phyloP scores from a whole-genome alignment of 345 rosid genomes.

The Boechera retrofracta region DNA sequence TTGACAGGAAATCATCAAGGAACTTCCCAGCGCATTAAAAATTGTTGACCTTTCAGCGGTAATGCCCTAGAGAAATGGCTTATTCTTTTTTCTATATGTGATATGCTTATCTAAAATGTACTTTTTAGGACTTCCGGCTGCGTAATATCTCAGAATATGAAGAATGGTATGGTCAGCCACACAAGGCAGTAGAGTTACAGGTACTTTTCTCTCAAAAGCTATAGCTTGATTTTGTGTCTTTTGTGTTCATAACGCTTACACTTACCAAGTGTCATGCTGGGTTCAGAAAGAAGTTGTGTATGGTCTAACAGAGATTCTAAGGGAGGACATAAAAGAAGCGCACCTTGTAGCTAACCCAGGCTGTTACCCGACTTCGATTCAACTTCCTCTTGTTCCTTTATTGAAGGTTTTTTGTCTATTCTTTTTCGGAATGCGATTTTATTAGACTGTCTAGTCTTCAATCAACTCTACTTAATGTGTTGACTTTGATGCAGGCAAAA shows the following conservation, averaged over 20 bases:
- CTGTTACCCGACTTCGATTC: conserved; percentile 95
- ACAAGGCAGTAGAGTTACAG: conserved; percentile 86
- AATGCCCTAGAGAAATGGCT: conserved; percentile 39
- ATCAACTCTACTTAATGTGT: background rate
- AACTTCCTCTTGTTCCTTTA: conserved; percentile 93
- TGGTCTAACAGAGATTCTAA: conserved; percentile 87
- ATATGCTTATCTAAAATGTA: background rate
- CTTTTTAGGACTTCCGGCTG: conserved; percentile 72
- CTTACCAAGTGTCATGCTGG: conserved; percentile 15
- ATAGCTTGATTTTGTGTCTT: background rate
- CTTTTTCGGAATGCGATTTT: background rate
- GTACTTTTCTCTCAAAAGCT: conserved; percentile 34
- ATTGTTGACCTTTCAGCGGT: conserved; percentile 98
- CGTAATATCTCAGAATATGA: conserved; percentile 75
- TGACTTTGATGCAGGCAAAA: conserved; percentile 60
- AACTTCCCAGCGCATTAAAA: conserved; percentile 70
- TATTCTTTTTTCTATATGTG: background rate
- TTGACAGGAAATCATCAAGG: conserved; percentile 83
- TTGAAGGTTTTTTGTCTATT: conserved; percentile 59
- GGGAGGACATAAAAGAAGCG: conserved; percentile 72
- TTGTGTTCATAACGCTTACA: conserved; percentile 10
- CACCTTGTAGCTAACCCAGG: conserved; percentile 96
- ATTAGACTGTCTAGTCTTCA: background rate
- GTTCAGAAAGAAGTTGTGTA: conserved; percentile 87
- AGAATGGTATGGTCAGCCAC: conserved; percentile 99